Conservation (phyloP, 2,329 filamentous ascomycete species). For the Ophiostoma montium region DNA sequence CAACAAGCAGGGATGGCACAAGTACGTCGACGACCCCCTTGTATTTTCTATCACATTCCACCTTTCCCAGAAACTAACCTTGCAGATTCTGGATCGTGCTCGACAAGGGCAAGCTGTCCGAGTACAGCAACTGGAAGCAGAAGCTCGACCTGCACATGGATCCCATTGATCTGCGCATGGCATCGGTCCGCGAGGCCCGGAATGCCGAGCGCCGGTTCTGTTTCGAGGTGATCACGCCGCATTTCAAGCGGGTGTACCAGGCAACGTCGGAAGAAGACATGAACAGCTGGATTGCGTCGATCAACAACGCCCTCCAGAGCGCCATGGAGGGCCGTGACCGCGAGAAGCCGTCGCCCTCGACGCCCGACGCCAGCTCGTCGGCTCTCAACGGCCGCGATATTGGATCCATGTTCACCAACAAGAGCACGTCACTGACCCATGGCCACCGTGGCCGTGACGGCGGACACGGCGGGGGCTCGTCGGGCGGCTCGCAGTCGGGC, state of each 20-base stretch:
- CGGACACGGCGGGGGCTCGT: conserved; percentile 11
- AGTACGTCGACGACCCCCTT: conserved; percentile 36
- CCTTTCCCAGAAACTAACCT: not conserved
- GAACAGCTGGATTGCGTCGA: conserved; percentile 88
- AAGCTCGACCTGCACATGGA: conserved; percentile 94
- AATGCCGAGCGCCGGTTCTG: conserved; percentile 92
- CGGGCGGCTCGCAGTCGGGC: conserved; percentile 26
- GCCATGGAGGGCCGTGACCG: conserved; percentile 72
- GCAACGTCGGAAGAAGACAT: conserved; percentile 97
- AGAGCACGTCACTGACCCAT: conserved; percentile 57
- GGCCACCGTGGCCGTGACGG: conserved; percentile 22
- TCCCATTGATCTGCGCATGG: conserved; percentile 91
- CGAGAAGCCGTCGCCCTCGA: conserved; percentile 32
- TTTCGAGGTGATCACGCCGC: conserved; percentile 95
- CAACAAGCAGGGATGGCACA: conserved; percentile 98
- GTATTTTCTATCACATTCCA: not conserved
- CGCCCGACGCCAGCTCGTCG: conserved; percentile 24
- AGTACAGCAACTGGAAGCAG: conserved; percentile 99
- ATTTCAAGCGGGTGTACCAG: conserved; percentile 92
- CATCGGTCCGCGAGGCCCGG: conserved; percentile 87
- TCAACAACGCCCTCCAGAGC: conserved; percentile 94
- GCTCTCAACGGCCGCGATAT: conserved; percentile 66
- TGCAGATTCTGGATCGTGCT: conserved; percentile 85
- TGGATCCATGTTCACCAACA: conserved; percentile 82
- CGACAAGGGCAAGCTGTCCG: conserved; percentile 89